phyloP scores from a whole-genome alignment of 1,284 basidiomycete species.

The Erythrobasidium hasegawianum region DNA sequence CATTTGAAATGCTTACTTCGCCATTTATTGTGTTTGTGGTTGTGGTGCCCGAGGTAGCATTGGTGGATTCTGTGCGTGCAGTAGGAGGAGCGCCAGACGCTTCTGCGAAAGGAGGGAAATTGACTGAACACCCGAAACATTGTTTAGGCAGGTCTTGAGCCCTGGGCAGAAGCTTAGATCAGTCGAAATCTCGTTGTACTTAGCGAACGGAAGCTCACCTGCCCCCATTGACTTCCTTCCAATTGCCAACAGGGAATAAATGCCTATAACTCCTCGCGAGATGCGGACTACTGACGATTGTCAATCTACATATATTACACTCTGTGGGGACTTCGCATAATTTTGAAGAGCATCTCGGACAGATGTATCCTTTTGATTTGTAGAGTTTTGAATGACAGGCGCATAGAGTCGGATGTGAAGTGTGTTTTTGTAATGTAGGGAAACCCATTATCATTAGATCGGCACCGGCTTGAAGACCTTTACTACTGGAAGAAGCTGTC shows the following conservation, averaged over 20 bases:
- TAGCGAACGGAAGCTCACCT: constrained; percentile 7
- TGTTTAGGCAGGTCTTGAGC: constrained; percentile 41
- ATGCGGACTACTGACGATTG: constrained; percentile 96
- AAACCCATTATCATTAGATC: constrained; percentile 99
- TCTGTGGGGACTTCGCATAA: constrained; percentile 98
- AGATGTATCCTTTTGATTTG: constrained; percentile 85
- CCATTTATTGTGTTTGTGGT: constrained; percentile 53
- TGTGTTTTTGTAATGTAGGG: constrained; percentile 63
- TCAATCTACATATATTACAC: constrained; percentile 92
- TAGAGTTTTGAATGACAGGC: constrained; percentile 82
- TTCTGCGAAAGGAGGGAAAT: constrained; percentile 37
- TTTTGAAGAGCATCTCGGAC: constrained; percentile 86
- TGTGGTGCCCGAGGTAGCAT: constrained; percentile 36
- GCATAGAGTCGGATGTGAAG: constrained; percentile 76
- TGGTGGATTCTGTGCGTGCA: constrained; percentile 62
- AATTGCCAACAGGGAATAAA: constrained; percentile 81
- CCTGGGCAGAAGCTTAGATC: constrained; percentile 29
- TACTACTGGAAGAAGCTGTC: neutral
- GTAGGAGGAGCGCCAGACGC: constrained; percentile 41
- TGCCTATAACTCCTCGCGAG: constrained; percentile 93
- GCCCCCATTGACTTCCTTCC: constrained; percentile 57
- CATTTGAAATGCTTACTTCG: constrained; percentile 47
- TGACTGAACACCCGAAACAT: constrained; percentile 32
- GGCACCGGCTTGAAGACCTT: neutral
- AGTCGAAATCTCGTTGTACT: neutral